phyloP scores from a whole-genome alignment of 768 basidiomycete species.

The Boletellus ananas region DNA sequence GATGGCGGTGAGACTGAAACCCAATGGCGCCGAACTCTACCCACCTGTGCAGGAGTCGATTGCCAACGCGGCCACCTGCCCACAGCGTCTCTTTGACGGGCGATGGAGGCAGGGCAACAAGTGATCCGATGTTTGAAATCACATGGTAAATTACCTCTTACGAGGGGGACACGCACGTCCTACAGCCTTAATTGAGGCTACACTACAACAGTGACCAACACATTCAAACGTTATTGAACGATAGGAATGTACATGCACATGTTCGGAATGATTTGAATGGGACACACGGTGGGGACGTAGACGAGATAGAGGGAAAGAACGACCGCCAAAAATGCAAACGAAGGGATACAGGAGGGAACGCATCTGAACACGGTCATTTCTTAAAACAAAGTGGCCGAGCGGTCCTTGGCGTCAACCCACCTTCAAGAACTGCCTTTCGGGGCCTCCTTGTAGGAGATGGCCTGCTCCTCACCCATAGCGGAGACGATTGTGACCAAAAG shows the following conservation, averaged over 20 bases:
- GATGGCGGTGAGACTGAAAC: not conserved
- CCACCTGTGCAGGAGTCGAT: not conserved
- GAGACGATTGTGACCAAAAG: constrained; percentile 79
- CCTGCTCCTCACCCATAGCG: constrained; percentile 93
- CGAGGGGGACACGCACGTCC: constrained; percentile 2
- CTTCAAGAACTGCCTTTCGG: constrained; percentile 54
- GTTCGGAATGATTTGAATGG: constrained; percentile 23
- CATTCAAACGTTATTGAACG: constrained; percentile 26
- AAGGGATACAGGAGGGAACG: constrained; percentile 5
- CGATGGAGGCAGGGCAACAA: no score
- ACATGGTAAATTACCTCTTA: not conserved
- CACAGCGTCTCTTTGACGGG: not conserved
- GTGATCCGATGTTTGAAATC: not conserved
- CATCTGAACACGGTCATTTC: not conserved
- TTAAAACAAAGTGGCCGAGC: not conserved
- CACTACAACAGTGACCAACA: constrained; percentile 26
- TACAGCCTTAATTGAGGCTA: constrained; percentile 18
- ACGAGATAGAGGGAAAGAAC: constrained; percentile 7
- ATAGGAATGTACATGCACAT: constrained; percentile 27
- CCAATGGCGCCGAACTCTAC: not conserved
- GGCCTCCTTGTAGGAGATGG: constrained; percentile 86
- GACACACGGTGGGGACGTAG: constrained; percentile 5
- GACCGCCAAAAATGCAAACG: constrained; percentile 17
- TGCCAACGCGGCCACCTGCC: constrained; percentile 13
- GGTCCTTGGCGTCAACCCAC: constrained; percentile 4